These are phyloP conservation scores for Epichloe glyceriae DNA, from an alignment of 2,329 filamentous ascomycete genomes.

Conservation along the genomic window DNA sequence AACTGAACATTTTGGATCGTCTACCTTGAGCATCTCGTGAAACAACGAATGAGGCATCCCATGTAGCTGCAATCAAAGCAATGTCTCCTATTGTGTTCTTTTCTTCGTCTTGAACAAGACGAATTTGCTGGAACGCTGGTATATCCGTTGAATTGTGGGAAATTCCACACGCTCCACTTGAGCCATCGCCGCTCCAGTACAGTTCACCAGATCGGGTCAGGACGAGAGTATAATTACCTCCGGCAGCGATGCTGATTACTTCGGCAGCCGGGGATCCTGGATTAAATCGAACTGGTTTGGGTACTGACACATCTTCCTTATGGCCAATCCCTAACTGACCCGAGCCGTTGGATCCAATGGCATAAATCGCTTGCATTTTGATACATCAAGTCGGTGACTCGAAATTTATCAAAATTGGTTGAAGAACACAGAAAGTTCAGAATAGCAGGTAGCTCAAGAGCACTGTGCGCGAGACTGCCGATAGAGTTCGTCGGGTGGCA, in stretches of 20 bases:
- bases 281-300: constrained; percentile 48
- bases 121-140: constrained; percentile 27
- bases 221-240: constrained; percentile 80
- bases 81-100: constrained; percentile 16
- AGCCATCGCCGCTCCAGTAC: constrained; percentile 51
- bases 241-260: constrained; percentile 37
- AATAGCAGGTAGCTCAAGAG: too few species aligned
- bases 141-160: constrained; percentile 14
- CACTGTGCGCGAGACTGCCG: too few species aligned
- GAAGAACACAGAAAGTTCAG: too few species aligned
- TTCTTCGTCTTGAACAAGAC: constrained; percentile 19
- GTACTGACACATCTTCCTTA: constrained; percentile 55
- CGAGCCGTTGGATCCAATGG: constrained; percentile 65
- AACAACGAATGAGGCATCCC: constrained; percentile 60
- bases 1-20: constrained; percentile 42
- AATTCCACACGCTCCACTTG: constrained; percentile 41
- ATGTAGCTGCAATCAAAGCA: constrained; percentile 54
- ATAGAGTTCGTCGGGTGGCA: neutral
- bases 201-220: constrained; percentile 46
- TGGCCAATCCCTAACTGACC: constrained; percentile 63
- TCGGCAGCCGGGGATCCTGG: constrained; percentile 22
- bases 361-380: constrained; percentile 42
- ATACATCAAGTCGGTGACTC: neutral
- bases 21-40: constrained; percentile 28
- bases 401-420: neutral